Percentiles rank a stretch among this genome's conserved stretches.
Evolutionary conservation across 352 stramenopile species (phyloP).

Genomic region (Phytophthora citricola): DNA sequence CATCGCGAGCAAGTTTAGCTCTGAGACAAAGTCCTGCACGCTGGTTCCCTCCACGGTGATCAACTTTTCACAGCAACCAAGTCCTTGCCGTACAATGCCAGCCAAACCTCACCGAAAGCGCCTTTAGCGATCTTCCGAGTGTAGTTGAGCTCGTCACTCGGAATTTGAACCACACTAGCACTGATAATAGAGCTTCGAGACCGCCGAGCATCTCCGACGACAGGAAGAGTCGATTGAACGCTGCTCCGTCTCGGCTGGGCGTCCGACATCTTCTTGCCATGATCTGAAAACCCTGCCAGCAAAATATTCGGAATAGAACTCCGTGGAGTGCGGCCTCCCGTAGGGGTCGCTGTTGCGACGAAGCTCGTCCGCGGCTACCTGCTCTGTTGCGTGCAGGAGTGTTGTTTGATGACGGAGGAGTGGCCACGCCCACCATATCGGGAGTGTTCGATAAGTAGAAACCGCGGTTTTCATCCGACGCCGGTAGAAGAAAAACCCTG

Average conservation of each 20-base stretch:
- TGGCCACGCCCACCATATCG: conserved; percentile 44
- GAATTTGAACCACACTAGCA: conserved; percentile 61
- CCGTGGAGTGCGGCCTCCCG: conserved; percentile 31
- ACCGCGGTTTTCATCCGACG: conserved; percentile 51
- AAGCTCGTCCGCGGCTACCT: conserved; percentile 42
- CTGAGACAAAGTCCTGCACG: conserved; percentile 73
- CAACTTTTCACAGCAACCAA: conserved; percentile 87
- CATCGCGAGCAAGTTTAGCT: conserved; percentile 84
- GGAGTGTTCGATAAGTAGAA: conserved; percentile 41
- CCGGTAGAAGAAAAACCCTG: conserved; percentile 59
- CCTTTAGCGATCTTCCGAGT: conserved; percentile 83
- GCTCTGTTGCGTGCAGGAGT: conserved; percentile 29
- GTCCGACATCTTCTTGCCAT: conserved; percentile 45
- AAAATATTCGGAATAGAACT: conserved; percentile 43
- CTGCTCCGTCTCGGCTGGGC: conserved; percentile 43
- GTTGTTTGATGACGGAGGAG: conserved; percentile 40
- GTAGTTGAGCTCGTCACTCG: conserved; percentile 76
- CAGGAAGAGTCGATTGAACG: conserved; percentile 33
- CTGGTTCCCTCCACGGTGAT: conserved; percentile 59
- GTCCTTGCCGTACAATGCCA: conserved; percentile 69
- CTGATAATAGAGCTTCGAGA: conserved; percentile 44
- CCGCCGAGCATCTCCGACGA: conserved; percentile 20
- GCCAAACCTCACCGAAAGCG: conserved; percentile 84
- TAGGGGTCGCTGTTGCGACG: conserved; percentile 38
- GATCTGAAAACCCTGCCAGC: conserved; percentile 37